Conservation (phyloP, 2,329 filamentous ascomycete genomes). For the Stemphylium vesicarium region DNA sequence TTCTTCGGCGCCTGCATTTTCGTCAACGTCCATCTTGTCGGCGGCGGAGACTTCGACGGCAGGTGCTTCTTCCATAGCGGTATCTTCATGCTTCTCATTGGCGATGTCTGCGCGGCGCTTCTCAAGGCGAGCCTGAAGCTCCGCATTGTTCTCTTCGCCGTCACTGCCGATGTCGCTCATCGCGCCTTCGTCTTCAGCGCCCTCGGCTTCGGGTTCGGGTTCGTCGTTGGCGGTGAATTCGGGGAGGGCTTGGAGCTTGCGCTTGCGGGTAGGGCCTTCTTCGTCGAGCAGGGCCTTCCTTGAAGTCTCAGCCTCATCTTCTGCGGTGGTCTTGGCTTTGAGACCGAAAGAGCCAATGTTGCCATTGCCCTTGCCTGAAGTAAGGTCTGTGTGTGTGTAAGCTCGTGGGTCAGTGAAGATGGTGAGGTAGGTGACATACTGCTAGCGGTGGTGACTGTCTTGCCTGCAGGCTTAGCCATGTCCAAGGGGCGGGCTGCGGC, state of each 20-base stretch:
- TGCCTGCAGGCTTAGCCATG: conserved; percentile 36
- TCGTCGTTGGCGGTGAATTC: conserved; percentile 63
- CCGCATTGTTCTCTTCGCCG: conserved; percentile 85
- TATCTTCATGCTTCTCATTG: conserved; percentile 62
- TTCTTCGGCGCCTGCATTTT: conserved; percentile 58
- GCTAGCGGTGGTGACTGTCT: conserved; percentile 25
- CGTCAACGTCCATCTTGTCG: conserved; percentile 63
- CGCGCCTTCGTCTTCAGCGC: conserved; percentile 72
- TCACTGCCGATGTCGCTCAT: conserved; percentile 81
- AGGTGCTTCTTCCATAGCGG: conserved; percentile 51
- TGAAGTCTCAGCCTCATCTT: conserved; percentile 67
- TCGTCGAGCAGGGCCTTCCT: conserved; percentile 82
- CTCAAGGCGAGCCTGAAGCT: conserved; percentile 79
- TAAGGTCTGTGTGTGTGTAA: conserved; percentile 40
- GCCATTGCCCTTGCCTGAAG: conserved; percentile 68
- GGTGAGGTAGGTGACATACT: conserved; percentile 18
- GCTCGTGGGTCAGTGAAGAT: not conserved
- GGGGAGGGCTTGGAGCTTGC: conserved; percentile 83
- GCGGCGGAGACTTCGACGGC: conserved; percentile 42
- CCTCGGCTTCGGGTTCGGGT: conserved; percentile 42
- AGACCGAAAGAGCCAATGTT: conserved; percentile 88
- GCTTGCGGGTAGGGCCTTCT: conserved; percentile 83
- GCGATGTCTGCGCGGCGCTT: conserved; percentile 69
- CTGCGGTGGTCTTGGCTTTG: conserved; percentile 69
- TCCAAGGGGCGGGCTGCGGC: conserved; percentile 38